These are phyloP conservation scores for Patellifolia procumbens DNA, from an alignment of 179 eudicot species.

Conservation along the genomic window DNA sequence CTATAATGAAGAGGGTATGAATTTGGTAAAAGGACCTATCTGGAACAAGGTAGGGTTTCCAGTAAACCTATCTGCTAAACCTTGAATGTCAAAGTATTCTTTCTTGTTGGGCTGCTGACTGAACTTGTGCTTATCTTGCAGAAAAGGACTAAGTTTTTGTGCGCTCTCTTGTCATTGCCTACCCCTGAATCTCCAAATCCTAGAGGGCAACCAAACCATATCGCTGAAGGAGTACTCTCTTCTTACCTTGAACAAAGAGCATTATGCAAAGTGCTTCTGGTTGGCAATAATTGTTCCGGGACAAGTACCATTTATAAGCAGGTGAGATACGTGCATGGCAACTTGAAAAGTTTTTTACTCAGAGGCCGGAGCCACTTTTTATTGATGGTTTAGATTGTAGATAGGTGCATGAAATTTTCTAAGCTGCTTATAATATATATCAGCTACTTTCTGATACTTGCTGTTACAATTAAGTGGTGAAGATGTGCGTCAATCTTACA, in stretches of 20 bases:
- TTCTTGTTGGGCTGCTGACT: background rate
- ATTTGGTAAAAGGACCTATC: slow-evolving; percentile 34
- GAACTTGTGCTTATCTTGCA: slow-evolving; percentile 24
- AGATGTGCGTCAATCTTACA: background rate
- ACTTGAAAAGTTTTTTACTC: background rate
- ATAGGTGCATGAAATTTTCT: background rate
- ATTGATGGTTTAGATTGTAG: slow-evolving; percentile 7
- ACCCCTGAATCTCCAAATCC: slow-evolving; percentile 37
- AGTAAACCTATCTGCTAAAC: background rate
- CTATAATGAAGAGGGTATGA: slow-evolving; percentile 45
- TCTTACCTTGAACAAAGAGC: slow-evolving; percentile 43
- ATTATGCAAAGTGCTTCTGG: slow-evolving; percentile 54
- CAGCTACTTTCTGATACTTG: background rate
- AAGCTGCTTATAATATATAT: background rate
- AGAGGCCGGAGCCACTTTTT: background rate
- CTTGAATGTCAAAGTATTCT: background rate
- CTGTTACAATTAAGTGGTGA: background rate
- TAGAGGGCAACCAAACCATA: slow-evolving; percentile 21
- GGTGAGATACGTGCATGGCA: slow-evolving; percentile 39
- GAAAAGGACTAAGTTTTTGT: slow-evolving; percentile 42
- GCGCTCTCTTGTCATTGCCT: slow-evolving; percentile 45
- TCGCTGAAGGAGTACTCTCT: slow-evolving; percentile 26
- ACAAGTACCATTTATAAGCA: slow-evolving; percentile 85
- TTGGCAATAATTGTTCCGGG: slow-evolving; percentile 69
- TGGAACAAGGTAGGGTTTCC: slow-evolving; percentile 42